Evolutionary conservation across 768 basidiomycete species (phyloP), one percentile per base, ranked within the genome.

Genomic region (Atractiella rhizophila): DNA sequence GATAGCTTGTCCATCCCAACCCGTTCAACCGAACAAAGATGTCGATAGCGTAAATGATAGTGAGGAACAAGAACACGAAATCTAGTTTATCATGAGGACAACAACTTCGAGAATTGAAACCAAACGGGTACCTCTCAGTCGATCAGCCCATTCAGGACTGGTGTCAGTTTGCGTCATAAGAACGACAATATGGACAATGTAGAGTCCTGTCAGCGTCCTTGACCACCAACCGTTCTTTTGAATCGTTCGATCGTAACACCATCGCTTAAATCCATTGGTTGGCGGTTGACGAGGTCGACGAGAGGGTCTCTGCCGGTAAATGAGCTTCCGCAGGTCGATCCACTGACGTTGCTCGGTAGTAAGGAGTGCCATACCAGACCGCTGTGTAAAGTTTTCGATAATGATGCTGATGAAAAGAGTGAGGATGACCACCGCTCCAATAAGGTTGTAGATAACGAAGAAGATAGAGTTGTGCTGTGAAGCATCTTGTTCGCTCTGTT

Each of bases 221-320:
- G 76, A 68, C 86, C 86, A 96, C 71, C 75, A 82, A 2, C 88
- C 88, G 51, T 83, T 77, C 57, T 94, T 96, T 46, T 72, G 66
- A 13, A 82, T 71, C 0, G 88, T 86, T 23, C 83, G 69, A 42
- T 86, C 76, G 54, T 72, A 88, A 56, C 88, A 94, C 85, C 88
- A 94, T 18, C 67, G 64, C 39, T 75, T 66, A 24, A 82, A 50
- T 0, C 51, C 47, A 45, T 42, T 11, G 0, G 57, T 59, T 0
- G 82, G 82, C 15, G 66, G 64, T 13, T 44, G 54, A 37, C 68
- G 66, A 0, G 88, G 88, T 20, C 81, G 63, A 52, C 76, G 78
- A 1, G 82, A 79, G 1, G 86, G 85, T 19, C 68, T 67, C 54
- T 91, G 82, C 18, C 81, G 73, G 42, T 66, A 74, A 57, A 96